Evolutionary conservation across 345 rosid genomes (phyloP).

Genomic region (Euclidium syriacum): DNA sequence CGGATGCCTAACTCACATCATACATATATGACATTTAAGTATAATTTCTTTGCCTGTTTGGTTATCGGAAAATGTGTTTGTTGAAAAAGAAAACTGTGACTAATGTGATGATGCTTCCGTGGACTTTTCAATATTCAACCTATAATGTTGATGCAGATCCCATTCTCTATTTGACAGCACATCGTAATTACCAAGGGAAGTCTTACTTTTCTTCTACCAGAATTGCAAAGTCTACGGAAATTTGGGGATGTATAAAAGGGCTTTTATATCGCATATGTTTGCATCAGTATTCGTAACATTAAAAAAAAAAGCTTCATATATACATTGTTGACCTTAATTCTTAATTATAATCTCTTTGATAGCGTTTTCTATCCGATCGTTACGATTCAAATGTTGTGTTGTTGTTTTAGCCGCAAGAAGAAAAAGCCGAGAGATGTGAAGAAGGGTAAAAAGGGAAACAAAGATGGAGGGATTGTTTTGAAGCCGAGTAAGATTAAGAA

Average conservation of each 20-base stretch:
- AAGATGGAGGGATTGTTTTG: slow-evolving; percentile 21
- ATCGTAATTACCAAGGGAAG: background rate
- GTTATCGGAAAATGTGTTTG: too few relatives aligned
- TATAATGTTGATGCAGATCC: background rate
- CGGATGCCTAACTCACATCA: too few relatives aligned
- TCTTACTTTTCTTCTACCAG: background rate
- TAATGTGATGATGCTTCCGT: background rate
- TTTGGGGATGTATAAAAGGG: slow-evolving; percentile 7
- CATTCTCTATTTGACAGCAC: background rate
- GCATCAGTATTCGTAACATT: background rate
- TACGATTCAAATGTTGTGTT: slow-evolving; percentile 24
- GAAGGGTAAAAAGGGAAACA: slow-evolving; percentile 17
- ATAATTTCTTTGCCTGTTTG: too few relatives aligned
- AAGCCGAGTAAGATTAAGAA: slow-evolving; percentile 13
- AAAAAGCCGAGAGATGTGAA: slow-evolving; percentile 8
- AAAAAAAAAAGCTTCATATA: background rate
- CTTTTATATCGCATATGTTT: background rate
- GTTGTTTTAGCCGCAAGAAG: slow-evolving; percentile 5
- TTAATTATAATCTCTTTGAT: background rate
- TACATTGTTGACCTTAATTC: background rate
- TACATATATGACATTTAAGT: too few relatives aligned
- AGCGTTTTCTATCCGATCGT: slow-evolving; percentile 1
- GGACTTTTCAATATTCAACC: background rate
- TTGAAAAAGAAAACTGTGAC: too few relatives aligned
- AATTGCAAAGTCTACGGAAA: slow-evolving; percentile 2